Base-by-base conservation (phyloP, 169 alveolate species). In the Plasmodium adleri region DNA sequence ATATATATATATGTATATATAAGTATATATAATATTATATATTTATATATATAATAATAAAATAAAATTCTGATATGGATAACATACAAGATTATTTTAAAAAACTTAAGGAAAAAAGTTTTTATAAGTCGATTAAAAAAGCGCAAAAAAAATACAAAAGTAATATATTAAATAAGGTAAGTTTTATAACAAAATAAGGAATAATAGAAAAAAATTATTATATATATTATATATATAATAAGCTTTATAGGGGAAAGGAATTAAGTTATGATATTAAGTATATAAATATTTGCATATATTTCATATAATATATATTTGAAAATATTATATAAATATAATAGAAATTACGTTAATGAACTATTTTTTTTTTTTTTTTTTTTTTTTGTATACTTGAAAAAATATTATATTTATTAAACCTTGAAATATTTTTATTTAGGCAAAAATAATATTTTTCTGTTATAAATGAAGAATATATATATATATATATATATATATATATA, bases 61-160 rank as follows among this genome's bases (percentile, higher is more conserved):
- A 32, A 32, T 32, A 32, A 32, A 32, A 32, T 32, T 32, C 43
- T 68, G 62, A 20, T 68, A 68, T 32, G 43, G 76, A 68, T 68
- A 68, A 5, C 22, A 47, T 68, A 12, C 50, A 68, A 43, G 76
- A 68, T 54, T 45, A 39, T 24, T 7, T 68, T 15, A 68, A 68
- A 68, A 68, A 17, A n/a, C 28, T 68, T 32, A 68, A 68, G 76
- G 76, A 50, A 22, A 73, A 32, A 22, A 28, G 60, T 47, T 63
- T 73, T 73, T 73, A 22, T 62, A 32, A 73, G 22, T 26, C 72
- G 26, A 43, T 73, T 60, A 73, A 73, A 43, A 20, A 73, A n/a
- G 60, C 24, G n/a, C 72, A 47, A 28, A 73, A 32, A 58, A 56
- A 73, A 62, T 73, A 73, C 72, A 22, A 32, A 62, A 56, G 12